Evolutionary conservation across 2,329 filamentous ascomycete genomes (phyloP), one percentile per base, ranked within the genome.

Genomic region (Dissoconium aciculare): DNA sequence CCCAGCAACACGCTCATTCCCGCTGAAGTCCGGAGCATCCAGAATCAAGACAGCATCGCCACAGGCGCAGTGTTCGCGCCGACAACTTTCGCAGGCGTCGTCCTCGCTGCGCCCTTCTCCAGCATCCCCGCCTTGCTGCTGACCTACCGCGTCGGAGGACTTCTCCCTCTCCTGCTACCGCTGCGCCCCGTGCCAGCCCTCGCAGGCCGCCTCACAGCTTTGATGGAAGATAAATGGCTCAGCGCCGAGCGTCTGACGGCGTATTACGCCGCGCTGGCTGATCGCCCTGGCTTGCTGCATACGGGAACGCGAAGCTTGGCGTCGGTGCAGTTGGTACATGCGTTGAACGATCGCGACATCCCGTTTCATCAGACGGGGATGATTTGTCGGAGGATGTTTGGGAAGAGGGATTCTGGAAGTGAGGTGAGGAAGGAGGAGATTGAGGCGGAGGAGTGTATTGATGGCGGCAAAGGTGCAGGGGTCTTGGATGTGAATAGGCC

Each of bases 61-160:
- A 8, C 19, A 8, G 19, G 19, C 19, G 19, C 23, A 10, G 29
- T 17, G 3, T 8, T 15, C 5, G 15, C 31, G n/a, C 40, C 45
- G 2, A 44, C 73, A 26, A 71, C 78, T 15, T 91, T 92, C 46
- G 83, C 81, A 0, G 79, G 79, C 11, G 63, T 92, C 2, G 62
- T 94, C 13, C 67, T 94, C 9, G 69, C 91, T 4, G 76, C 84
- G 0, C 73, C 75, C 1, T 94, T 94, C 60, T 77, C 74, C 30
- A 75, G 72, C 36, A 56, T 94, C 4, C 69, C 77, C 1, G 69
- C 67, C 6, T 67, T 95, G 38, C 64, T 94, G 4, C 64, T 77
- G 6, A 75, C 71, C 9, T 95, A 93, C 53, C 72, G 74, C 13
- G 72, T 89, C 21, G 74, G 66, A n/a, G 87, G 85, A 2, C 49